A percentile compares a stretch with the other conserved stretches of the same genome.
Evolutionary conservation across 306 rosid genomes (phyloP).

Genomic region (Mimosa bimucronata): DNA sequence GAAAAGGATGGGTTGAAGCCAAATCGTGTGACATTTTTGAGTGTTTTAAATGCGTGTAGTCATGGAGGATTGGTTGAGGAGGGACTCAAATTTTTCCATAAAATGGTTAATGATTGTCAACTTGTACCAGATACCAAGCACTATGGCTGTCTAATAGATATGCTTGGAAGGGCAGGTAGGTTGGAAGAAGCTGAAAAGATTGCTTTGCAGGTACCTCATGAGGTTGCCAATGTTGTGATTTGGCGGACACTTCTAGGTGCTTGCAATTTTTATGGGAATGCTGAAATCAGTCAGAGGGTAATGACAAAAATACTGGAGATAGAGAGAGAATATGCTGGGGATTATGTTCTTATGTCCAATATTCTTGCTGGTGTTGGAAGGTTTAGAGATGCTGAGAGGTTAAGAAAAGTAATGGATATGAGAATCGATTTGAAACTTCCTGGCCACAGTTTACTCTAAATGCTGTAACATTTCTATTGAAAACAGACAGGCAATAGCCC

Average conservation of each 20-base stretch:
- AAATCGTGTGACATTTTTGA: constrained; percentile 59
- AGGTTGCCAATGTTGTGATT: constrained; percentile 60
- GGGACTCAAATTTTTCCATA: constrained; percentile 61
- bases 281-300: constrained; percentile 67
- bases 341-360: constrained; percentile 85
- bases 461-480: constrained; percentile 6
- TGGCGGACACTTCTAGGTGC: constrained; percentile 83
- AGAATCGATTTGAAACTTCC: constrained; percentile 61
- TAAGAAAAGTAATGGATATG: constrained; percentile 63
- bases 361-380: constrained; percentile 73
- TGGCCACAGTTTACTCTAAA: constrained; percentile 63
- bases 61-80: constrained; percentile 79
- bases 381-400: constrained; percentile 64
- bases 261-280: constrained; percentile 65
- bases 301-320: constrained; percentile 56
- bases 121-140: constrained; percentile 65
- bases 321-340: constrained; percentile 70
- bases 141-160: constrained; percentile 73
- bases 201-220: constrained; percentile 61
- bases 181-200: constrained; percentile 69
- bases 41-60: constrained; percentile 74
- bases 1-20: constrained; percentile 64
- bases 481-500: constrained; percentile 23
- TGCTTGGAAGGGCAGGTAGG: constrained; percentile 78
- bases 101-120: constrained; percentile 56